Base-by-base conservation (phyloP, 1,139 yeast genomes). In the Diutina catenulata region DNA sequence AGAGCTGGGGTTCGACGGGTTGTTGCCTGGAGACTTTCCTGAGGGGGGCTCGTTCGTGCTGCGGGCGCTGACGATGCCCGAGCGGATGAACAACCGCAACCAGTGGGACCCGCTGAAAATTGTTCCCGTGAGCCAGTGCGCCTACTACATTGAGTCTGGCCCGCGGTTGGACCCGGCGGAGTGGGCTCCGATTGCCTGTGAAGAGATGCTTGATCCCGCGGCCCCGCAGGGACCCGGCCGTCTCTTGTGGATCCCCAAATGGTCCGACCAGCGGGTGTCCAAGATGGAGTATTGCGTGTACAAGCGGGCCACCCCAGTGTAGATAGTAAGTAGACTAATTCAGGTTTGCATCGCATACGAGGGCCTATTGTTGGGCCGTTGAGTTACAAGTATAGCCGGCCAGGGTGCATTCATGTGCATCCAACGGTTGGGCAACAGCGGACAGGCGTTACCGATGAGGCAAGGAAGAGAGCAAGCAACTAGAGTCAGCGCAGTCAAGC, bases 21-120 rank as follows among this genome's bases (percentile, higher is more conserved):
- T 88, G 41, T 62, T 88, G 35, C 98, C 97, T 0, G 94, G 94
- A 1, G 93, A 83, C 51, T 91, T 88, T 51, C 49, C 55, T 9
- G 93, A 81, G 47, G 43, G 38, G 47, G 9, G 45, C 47, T 11
- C 53, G 5, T 46, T 48, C 21, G 37, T 47, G 27, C 51, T 47
- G 31, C 51, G 54, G 14, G 59, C 72, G 0, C 65, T 76, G 5
- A 42, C 43, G 3, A 49, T 68, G 2, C 91, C 94, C 1, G 38
- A 46, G 0, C 74, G 77, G 11, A 82, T 83, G 87, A 87, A 87
- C 52, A 80, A 83, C 47, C 62, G 65, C 45, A 86, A 87, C 49
- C 42, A 57, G 35, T 83, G 71, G 48, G 80, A 77, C 33, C 52
- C 57, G 1, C 67, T 65, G n/a, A 76, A 76, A 43, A 52, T 79